Evolutionary conservation across 495 filamentous ascomycete species (phyloP), one percentile per base, ranked within the genome.

Genomic region (Aspergillus bertholletiae): DNA sequence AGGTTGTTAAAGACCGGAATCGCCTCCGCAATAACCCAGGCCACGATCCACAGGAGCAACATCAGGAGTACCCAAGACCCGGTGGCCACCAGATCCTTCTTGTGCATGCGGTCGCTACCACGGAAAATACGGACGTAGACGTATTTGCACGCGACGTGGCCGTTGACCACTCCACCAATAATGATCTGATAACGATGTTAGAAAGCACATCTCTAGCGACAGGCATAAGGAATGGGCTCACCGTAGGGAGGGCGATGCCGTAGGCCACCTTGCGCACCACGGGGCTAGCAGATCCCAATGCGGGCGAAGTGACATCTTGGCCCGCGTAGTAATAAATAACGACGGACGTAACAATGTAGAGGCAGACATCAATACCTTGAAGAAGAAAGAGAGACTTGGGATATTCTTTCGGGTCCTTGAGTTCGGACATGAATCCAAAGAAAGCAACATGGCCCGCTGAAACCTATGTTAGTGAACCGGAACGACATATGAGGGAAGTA

Each of bases 341-440:
- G 8, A 84, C 78, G 1, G 83, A 82, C 0, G 84, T 80, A 21
- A 88, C 55, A 17, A 84, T 80, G 65, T 93, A 92, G 40, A 90
- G 79, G 47, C 74, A 56, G 21, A 81, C 84, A 58, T 88, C 84
- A 39, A 80, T 76, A 30, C 75, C 49, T 54, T 87, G 85, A 1
- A 88, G 81, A 23, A 80, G 61, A 50, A 74, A 75, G 43, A 90
- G 76, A 1, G 87, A 76, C 65, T 87, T 88, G 46, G 74, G 73
- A 58, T 79, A 88, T 43, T 88, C 80, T 34, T 64, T 61, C 0
- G 86, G 86, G 0, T 83, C 80, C 60, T 84, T 81, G 75, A 91
- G 83, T 63, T 92, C 88, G 34, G 84, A 82, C 66, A 88, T 86
- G 70, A 92, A 87, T 46, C 75, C 79, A 74, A 91, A 88, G 69